Conservation (phyloP, 192 early-diverging fungal genomes). For the Backusella tuberculispora region DNA sequence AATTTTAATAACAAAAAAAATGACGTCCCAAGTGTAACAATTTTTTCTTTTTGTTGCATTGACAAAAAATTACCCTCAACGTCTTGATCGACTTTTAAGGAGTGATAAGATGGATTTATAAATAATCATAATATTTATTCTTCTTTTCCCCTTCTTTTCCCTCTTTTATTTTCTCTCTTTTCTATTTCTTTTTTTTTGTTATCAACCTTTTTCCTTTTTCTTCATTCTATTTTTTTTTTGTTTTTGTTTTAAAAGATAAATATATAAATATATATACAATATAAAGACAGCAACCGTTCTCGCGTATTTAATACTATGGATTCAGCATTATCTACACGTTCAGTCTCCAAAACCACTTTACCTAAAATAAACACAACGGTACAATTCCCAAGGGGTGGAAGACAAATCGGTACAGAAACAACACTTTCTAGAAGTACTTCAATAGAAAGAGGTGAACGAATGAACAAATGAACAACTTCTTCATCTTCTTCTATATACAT, state of each 20-base stretch:
- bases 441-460: background rate
- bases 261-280: too few relatives aligned
- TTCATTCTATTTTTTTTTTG: too few relatives aligned
- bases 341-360: background rate
- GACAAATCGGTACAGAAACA: slow-evolving; percentile 18
- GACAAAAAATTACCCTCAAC: background rate
- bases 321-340: background rate
- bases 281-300: background rate
- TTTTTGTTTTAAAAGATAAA: too few relatives aligned
- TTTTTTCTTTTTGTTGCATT: background rate
- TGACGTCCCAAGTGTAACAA: background rate
- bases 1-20: background rate
- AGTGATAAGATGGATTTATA: background rate
- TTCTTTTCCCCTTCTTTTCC: background rate
- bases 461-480: background rate
- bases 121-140: background rate
- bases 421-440: slow-evolving; percentile 7
- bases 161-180: background rate
- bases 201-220: too few relatives aligned
- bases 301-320: background rate
- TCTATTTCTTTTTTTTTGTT: too few relatives aligned
- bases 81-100: slow-evolving; percentile 9
- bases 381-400: slow-evolving; percentile 30
- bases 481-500: background rate
- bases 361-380: slow-evolving; percentile 19